phyloP scores from a whole-genome alignment of 306 rosid species.

The Vicia faba region DNA sequence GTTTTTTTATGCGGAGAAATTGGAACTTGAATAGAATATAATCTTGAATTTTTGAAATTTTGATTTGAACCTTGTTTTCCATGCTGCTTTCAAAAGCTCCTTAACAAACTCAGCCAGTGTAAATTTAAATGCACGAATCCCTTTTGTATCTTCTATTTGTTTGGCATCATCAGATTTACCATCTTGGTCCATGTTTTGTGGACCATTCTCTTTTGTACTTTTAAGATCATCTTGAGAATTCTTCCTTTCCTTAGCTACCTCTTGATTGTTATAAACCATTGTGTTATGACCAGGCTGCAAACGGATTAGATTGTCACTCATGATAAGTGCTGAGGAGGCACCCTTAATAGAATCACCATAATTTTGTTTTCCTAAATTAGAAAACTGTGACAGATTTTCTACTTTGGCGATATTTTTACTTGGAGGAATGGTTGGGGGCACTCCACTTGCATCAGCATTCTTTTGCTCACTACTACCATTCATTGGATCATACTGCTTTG shows the following conservation, averaged over 20 bases:
- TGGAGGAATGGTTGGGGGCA: constrained; percentile 39
- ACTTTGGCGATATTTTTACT: constrained; percentile 38
- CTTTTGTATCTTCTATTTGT: too few species aligned
- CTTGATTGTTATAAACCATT: constrained; percentile 45
- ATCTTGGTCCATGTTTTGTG: too few species aligned
- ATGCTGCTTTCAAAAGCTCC: too few species aligned
- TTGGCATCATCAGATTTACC: too few species aligned
- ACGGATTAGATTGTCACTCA: constrained; percentile 43
- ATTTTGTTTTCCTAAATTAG: constrained; percentile 45
- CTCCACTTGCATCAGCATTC: constrained; percentile 47
- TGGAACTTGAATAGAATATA: too few species aligned
- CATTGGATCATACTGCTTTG: constrained; percentile 59
- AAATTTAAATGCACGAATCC: too few species aligned
- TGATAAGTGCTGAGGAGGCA: constrained; percentile 44
- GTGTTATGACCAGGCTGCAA: constrained; percentile 45
- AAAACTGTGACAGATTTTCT: constrained; percentile 44
- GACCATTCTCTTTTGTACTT: too few species aligned
- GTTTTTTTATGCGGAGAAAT: too few species aligned
- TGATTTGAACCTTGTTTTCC: too few species aligned
- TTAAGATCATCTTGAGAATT: constrained; percentile 60
- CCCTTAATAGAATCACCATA: constrained; percentile 42
- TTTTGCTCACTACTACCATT: constrained; percentile 53
- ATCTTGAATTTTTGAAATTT: too few species aligned
- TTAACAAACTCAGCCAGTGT: too few species aligned
- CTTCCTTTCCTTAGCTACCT: constrained; percentile 42